These are phyloP conservation scores for Stephania japonica DNA, from an alignment of 164 flowering plant species.

Conservation along the genomic window DNA sequence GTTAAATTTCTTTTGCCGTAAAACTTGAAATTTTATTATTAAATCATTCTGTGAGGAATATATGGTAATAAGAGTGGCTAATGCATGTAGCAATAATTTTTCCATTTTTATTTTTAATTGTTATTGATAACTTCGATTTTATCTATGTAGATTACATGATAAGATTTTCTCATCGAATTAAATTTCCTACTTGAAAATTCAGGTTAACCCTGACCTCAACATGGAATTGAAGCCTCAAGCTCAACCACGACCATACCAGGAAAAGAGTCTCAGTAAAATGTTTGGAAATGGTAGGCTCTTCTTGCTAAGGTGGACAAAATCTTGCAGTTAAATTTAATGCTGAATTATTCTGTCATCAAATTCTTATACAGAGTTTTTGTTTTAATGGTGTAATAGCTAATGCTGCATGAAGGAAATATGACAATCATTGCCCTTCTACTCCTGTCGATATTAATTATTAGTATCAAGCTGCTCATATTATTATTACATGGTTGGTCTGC, in stretches of 20 bases:
- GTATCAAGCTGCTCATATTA: too few relatives aligned
- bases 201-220: slow-evolving; percentile 95
- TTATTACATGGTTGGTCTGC: too few relatives aligned
- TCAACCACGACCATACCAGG: slow-evolving; percentile 97
- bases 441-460: neutral
- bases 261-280: slow-evolving; percentile 99
- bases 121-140: neutral
- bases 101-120: too few relatives aligned
- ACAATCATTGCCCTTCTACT: neutral
- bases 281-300: slow-evolving; percentile 86
- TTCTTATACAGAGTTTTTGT: neutral
- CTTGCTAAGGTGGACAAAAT: neutral
- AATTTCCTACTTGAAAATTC: slow-evolving; percentile 13
- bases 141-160: neutral
- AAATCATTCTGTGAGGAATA: neutral
- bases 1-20: neutral
- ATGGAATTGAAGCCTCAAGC: slow-evolving; percentile 96
- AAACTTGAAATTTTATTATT: neutral
- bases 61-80: neutral
- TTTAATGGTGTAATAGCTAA: neutral
- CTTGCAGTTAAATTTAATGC: neutral
- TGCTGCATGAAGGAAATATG: neutral
- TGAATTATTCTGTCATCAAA: neutral
- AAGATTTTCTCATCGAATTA: neutral
- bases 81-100: neutral